Evolutionary conservation across 140 eudicot species (phyloP), one percentile per base, ranked within the genome.

Genomic region (Erigeron philadelphicus): DNA sequence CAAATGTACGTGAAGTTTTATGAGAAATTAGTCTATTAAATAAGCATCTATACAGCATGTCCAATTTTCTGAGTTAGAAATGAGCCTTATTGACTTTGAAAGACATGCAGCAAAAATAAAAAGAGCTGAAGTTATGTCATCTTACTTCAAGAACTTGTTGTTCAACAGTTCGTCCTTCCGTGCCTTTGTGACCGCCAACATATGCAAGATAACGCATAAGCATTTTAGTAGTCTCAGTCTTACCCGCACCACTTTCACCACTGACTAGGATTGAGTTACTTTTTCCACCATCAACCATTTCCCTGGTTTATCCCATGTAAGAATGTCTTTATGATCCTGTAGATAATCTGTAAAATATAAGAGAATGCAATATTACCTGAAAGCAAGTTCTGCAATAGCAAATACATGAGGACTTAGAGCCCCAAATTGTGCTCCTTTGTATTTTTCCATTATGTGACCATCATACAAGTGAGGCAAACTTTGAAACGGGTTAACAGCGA

Each of bases 181-280:
- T 87, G 75, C 87, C 94, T 72, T 78, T 82, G 71, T 90, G 94
- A 41, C 97, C 99, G 21, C 99, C 99, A 80, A 94, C 83, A 82
- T 83, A 85, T n/a, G 99, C 99, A 83, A 94, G 97, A 80, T 94
- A 94, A 8, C 85, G 87, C 97, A 94, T 93, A 85, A 89, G 95
- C 97, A 93, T 93, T 80, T 93, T 93, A 40, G 99, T 93, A 60
- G 99, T 93, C 80, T 89, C 99, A 40, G 99, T 93, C 79, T 93
- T 93, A 53, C 99, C 99, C 8, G 99, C 95, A 64, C 96, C 99
- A 79, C 96, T 93, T 85, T 93, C 97, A 62, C 99, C 99, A 66
- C 99, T 93, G 10, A 93, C 99, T 79, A 94, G 64, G 63, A 94
- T 94, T 45, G 99, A 85, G 80, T 94, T 94, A 80, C 97, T 89